Conservation (phyloP, 805 yeast species). For the Ogataea pilisensis region DNA sequence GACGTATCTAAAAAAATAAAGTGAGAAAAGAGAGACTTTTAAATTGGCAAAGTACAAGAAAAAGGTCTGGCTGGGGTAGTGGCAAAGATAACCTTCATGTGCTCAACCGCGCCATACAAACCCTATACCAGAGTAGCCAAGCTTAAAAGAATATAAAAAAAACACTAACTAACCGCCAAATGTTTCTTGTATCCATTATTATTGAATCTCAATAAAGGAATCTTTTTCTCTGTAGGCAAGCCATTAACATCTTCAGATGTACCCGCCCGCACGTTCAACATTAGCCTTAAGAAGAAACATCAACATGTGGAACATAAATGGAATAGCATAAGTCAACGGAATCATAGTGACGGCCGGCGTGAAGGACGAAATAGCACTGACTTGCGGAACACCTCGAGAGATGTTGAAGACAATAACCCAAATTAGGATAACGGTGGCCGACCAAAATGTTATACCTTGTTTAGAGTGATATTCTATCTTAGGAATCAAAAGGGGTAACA, state of each 20-base stretch:
- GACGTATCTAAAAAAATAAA: too few species aligned
- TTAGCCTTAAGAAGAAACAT: constrained; percentile 14
- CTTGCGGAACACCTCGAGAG: constrained; percentile 27
- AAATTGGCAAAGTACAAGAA: constrained; percentile 29
- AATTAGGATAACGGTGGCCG: constrained; percentile 9
- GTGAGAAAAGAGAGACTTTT: too few species aligned
- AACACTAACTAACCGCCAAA: constrained; percentile 14
- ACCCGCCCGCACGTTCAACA: constrained; percentile 1
- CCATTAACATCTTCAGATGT: constrained; percentile 9
- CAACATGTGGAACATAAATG: constrained; percentile 20
- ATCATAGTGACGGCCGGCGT: constrained; percentile 26
- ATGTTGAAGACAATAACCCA: constrained; percentile 16
- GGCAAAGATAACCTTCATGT: constrained; percentile 25
- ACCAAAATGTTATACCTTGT: constrained; percentile 25
- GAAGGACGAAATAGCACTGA: constrained; percentile 21
- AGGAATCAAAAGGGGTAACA: constrained; percentile 28
- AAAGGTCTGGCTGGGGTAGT: constrained; percentile 28
- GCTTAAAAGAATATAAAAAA: constrained; percentile 20
- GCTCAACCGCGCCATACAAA: constrained; percentile 26
- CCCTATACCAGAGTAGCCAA: constrained; percentile 30
- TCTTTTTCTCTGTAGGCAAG: constrained; percentile 3
- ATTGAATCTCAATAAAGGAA: constrained; percentile 3
- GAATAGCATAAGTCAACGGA: constrained; percentile 26
- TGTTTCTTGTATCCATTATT: constrained; percentile 18
- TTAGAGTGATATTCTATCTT: constrained; percentile 32